phyloP scores from a whole-genome alignment of 495 filamentous ascomycete species.

The Podospora conica region DNA sequence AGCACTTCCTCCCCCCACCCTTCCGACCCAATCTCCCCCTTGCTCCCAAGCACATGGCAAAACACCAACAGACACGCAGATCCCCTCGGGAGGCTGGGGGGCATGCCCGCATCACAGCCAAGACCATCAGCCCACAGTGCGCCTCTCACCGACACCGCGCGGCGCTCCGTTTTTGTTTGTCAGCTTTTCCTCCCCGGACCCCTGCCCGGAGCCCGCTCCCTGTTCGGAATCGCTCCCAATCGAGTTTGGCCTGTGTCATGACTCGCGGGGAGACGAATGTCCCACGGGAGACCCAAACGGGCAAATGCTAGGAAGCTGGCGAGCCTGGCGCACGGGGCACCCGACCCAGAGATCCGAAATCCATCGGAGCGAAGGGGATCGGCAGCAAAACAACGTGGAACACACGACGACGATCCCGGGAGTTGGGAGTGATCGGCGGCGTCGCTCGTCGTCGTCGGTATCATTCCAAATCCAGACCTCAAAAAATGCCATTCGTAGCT shows the following conservation, averaged over 20 bases:
- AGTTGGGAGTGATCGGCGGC: neutral
- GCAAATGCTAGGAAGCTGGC: neutral
- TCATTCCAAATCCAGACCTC: too few relatives aligned
- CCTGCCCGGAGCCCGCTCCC: neutral
- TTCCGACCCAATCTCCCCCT: neutral
- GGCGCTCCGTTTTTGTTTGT: neutral
- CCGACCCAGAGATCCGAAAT: neutral
- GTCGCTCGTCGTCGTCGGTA: neutral
- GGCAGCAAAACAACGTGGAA: neutral
- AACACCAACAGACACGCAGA: neutral
- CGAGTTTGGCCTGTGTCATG: neutral
- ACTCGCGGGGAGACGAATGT: too few relatives aligned
- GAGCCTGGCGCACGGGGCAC: neutral
- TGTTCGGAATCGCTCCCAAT: neutral
- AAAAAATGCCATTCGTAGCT: too few relatives aligned
- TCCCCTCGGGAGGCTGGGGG: neutral
- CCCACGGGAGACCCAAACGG: neutral
- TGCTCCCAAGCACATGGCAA: neutral
- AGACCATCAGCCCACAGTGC: neutral
- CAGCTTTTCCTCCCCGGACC: neutral
- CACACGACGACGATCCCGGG: neutral
- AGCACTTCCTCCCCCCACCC: neutral
- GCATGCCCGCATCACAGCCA: too few relatives aligned
- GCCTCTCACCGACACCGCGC: neutral
- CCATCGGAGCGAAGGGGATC: neutral